Conservation (phyloP, 768 basidiomycete genomes). For the Mycena floridula region DNA sequence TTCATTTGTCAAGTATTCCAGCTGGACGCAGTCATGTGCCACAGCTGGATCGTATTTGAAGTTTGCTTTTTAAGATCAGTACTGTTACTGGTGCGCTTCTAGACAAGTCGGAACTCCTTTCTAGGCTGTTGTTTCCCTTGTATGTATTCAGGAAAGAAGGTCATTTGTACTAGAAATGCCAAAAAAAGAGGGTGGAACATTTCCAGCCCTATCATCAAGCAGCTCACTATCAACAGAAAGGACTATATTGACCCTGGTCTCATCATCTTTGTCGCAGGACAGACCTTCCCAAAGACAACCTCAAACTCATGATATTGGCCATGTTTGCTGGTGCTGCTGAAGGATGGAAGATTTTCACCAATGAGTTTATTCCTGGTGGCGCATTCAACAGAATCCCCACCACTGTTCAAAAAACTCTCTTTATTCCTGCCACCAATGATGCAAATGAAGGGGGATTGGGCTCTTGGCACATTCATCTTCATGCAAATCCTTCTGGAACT, state of each 20-base stretch:
- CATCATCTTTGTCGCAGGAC: slow-evolving; percentile 1
- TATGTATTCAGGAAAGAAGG: no score
- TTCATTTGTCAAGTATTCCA: no score
- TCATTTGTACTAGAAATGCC: no score
- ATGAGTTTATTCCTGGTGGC: background rate
- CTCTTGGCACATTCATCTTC: background rate
- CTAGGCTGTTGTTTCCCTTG: no score
- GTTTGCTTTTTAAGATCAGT: no score
- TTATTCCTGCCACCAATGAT: slow-evolving; percentile 15
- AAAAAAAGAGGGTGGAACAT: no score
- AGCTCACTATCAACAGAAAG: slow-evolving; percentile 9
- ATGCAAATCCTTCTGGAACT: slow-evolving; percentile 5
- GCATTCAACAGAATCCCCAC: slow-evolving; percentile 10
- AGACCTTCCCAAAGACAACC: slow-evolving; percentile 2
- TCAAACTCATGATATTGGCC: background rate
- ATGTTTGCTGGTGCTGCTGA: slow-evolving; percentile 1
- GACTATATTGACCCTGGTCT: slow-evolving; percentile 2
- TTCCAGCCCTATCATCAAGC: no score
- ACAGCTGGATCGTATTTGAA: no score
- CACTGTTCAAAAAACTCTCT: slow-evolving; percentile 5
- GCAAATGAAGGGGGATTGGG: slow-evolving; percentile 14
- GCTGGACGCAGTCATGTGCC: no score
- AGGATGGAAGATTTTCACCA: slow-evolving; percentile 1
- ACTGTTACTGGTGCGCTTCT: no score
- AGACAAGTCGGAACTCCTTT: no score